These are phyloP conservation scores for Boletus insuetus DNA, from an alignment of 768 basidiomycete species.

Conservation along the genomic window DNA sequence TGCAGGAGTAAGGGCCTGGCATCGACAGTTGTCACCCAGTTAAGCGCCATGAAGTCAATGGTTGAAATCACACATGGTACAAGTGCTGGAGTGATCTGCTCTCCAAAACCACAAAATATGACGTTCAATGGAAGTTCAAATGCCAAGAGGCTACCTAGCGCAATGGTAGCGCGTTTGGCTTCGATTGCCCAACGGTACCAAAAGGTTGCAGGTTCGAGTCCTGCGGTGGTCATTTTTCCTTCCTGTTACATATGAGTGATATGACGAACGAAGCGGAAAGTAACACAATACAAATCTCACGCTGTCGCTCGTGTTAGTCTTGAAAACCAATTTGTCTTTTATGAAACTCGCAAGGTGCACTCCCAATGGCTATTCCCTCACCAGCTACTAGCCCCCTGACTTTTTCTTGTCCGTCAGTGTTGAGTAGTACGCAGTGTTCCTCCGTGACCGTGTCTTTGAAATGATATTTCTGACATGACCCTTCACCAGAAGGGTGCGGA, in stretches of 20 bases:
- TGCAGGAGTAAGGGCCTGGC: conserved; percentile 59
- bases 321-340: conserved; percentile 16
- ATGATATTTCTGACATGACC: conserved; percentile 64
- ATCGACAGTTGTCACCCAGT: conserved; percentile 71
- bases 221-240: conserved; percentile 73
- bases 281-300: background rate
- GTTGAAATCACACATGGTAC: background rate
- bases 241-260: too few relatives aligned
- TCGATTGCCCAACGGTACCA: conserved; percentile 77
- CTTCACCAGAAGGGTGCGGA: conserved; percentile 67
- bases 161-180: conserved; percentile 97
- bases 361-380: conserved; percentile 58
- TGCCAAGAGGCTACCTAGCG: conserved; percentile 64
- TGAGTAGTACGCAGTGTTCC: conserved; percentile 49
- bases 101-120: background rate
- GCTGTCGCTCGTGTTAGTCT: background rate
- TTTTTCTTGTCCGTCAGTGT: conserved; percentile 34
- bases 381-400: conserved; percentile 32
- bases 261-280: background rate
- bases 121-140: background rate
- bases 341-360: conserved; percentile 63
- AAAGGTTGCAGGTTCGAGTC: conserved; percentile 97
- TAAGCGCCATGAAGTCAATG: conserved; percentile 59
- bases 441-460: conserved; percentile 58
- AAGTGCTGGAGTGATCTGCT: background rate